Percentiles rank a stretch among this genome's conserved stretches.
phyloP scores from a whole-genome alignment of 352 stramenopile species.

The Pythium sukuiense region DNA sequence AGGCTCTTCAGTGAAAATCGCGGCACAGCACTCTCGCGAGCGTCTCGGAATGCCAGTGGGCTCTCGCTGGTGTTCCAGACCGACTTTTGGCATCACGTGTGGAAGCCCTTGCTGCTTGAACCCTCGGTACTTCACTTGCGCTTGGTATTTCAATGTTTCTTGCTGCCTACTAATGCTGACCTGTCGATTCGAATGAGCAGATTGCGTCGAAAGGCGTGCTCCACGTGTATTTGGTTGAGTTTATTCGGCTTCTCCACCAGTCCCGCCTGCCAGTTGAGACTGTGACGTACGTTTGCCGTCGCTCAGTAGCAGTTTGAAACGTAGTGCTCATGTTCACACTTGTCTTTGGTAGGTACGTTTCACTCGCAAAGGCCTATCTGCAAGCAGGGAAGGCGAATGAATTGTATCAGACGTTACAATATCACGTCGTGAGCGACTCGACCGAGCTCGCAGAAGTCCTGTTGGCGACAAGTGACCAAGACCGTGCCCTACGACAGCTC shows the following conservation, averaged over 20 bases:
- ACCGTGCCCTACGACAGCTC: conserved; percentile 48
- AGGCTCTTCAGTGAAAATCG: conserved; percentile 8
- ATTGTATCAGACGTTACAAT: conserved; percentile 69
- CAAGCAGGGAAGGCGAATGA: conserved; percentile 40
- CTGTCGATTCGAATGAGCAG: conserved; percentile 24
- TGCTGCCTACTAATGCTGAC: conserved; percentile 2
- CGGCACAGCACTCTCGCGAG: not conserved
- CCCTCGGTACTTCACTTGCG: conserved; percentile 30
- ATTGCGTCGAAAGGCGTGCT: conserved; percentile 36
- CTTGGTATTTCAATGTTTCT: not conserved
- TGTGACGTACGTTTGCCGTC: conserved; percentile 40
- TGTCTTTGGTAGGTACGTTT: conserved; percentile 40
- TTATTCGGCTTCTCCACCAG: conserved; percentile 55
- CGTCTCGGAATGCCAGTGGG: conserved; percentile 37
- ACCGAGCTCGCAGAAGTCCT: conserved; percentile 57
- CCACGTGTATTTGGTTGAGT: conserved; percentile 63
- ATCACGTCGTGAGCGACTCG: conserved; percentile 58
- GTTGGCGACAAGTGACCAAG: conserved; percentile 28
- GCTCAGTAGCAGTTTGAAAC: not conserved
- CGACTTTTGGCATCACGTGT: conserved; percentile 63
- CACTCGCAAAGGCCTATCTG: conserved; percentile 56
- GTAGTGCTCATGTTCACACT: not conserved
- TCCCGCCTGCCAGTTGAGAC: conserved; percentile 55
- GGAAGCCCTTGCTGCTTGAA: conserved; percentile 46
- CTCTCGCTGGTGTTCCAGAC: conserved; percentile 51